Conservation (phyloP, 495 filamentous ascomycete species). For the Aspergillus hancockii region DNA sequence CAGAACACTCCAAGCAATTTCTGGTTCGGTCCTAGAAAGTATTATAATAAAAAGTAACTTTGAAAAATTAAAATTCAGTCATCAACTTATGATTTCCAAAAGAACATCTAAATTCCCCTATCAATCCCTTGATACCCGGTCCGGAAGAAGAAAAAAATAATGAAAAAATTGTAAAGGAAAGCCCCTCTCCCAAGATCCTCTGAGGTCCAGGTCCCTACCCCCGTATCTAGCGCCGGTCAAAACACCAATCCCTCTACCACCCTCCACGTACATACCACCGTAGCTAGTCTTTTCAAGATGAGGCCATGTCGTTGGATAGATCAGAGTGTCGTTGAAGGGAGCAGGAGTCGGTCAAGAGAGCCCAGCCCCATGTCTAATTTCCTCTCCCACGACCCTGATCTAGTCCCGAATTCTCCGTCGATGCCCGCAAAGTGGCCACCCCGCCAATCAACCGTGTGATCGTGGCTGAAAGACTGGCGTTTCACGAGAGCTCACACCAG, state of each 20-base stretch:
- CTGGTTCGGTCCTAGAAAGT: neutral
- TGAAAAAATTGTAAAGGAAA: too few species aligned
- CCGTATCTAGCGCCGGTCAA: constrained; percentile 4
- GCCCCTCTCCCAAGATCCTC: constrained; percentile 6
- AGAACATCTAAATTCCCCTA: neutral
- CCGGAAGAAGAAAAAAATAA: too few species aligned
- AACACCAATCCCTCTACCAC: constrained; percentile 4
- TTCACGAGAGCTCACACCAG: constrained; percentile 2
- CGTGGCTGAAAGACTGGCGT: constrained; percentile 2
- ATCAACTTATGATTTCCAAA: neutral
- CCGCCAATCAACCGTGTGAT: neutral
- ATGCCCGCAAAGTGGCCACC: neutral
- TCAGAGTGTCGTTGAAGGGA: constrained; percentile 2
- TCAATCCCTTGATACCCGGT: neutral
- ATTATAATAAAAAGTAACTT: neutral
- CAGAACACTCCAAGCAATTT: neutral
- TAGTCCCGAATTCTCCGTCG: constrained; percentile 8
- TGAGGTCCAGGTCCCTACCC: neutral
- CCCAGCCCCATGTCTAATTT: constrained; percentile 11
- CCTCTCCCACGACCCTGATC: constrained; percentile 1
- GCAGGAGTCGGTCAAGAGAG: constrained; percentile 13
- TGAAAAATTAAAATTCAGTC: neutral
- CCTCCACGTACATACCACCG: neutral
- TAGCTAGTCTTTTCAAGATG: constrained; percentile 2
- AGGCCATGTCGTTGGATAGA: constrained; percentile 5